Conservation (phyloP, 2,329 filamentous ascomycete genomes). For the Penicillium sclerotigenum region DNA sequence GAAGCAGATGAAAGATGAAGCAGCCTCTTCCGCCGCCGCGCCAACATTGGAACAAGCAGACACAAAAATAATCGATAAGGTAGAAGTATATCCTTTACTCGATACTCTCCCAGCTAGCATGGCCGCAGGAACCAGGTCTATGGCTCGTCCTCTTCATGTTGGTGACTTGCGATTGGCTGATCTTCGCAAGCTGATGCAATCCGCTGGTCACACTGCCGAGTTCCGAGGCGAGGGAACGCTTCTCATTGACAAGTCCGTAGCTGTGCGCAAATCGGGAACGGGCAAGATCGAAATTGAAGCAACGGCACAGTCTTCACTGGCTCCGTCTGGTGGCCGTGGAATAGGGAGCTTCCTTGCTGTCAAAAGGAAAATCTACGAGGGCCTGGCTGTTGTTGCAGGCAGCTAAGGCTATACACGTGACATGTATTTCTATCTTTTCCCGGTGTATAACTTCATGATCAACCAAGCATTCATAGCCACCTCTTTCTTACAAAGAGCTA, state of each 20-base stretch:
- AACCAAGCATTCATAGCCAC: constrained; percentile 4
- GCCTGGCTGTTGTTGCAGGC: constrained; percentile 83
- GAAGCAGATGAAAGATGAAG: constrained; percentile 49
- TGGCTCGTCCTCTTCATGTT: constrained; percentile 86
- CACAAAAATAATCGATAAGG: constrained; percentile 25
- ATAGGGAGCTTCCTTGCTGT: constrained; percentile 79
- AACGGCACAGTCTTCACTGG: constrained; percentile 55
- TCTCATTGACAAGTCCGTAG: constrained; percentile 81
- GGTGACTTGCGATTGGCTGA: constrained; percentile 89
- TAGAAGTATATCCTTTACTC: constrained; percentile 49
- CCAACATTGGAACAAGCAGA: constrained; percentile 18
- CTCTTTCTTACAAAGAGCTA: not conserved
- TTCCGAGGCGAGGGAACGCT: constrained; percentile 91
- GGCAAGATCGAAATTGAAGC: constrained; percentile 86
- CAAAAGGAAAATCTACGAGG: constrained; percentile 87
- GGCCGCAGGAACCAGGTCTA: constrained; percentile 69
- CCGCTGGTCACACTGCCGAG: constrained; percentile 79
- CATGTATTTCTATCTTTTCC: constrained; percentile 17
- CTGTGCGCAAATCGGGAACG: constrained; percentile 82
- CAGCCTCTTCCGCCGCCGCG: constrained; percentile 29
- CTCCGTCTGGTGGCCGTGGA: constrained; percentile 45
- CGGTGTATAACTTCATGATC: constrained; percentile 9
- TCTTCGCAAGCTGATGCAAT: constrained; percentile 77
- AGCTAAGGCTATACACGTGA: constrained; percentile 43
- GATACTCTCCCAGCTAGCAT: constrained; percentile 60